These are phyloP conservation scores for Saccharomycopsis crataegensis DNA, from an alignment of 1,139 yeast species.

Conservation along the genomic window DNA sequence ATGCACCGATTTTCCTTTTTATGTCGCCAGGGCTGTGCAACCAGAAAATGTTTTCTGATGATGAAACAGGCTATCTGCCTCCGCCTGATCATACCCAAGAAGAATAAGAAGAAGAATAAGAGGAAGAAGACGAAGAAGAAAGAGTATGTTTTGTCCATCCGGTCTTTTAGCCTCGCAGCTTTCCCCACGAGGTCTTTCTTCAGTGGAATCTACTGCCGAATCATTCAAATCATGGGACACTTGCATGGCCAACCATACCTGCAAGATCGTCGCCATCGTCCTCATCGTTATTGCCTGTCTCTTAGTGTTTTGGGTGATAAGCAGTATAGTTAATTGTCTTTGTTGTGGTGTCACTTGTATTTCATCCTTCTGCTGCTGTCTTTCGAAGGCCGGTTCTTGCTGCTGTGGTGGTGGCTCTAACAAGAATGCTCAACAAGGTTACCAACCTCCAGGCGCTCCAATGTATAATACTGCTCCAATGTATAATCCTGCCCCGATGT, in stretches of 20 bases:
- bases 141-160: no score
- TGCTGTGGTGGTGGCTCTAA: constrained; percentile 12
- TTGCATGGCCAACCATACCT: constrained; percentile 54
- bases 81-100: no score
- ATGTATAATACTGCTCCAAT: background rate
- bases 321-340: constrained; percentile 25
- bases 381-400: constrained; percentile 8
- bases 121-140: no score
- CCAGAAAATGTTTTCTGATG: background rate
- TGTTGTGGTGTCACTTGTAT: constrained; percentile 24
- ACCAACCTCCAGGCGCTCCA: background rate
- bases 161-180: no score
- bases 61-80: background rate
- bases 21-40: background rate
- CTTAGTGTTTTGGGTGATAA: constrained; percentile 25
- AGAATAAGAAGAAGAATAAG: no score
- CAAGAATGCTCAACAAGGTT: background rate
- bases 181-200: background rate
- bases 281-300: constrained; percentile 43
- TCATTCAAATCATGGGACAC: constrained; percentile 51
- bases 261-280: constrained; percentile 56
- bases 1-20: background rate
- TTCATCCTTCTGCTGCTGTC: constrained; percentile 28
- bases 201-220: constrained; percentile 8
- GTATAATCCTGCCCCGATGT: background rate